A percentile compares a stretch with the other conserved stretches of the same genome.
Conservation (phyloP, 495 filamentous ascomycete genomes). For the Echria macrotheca region DNA sequence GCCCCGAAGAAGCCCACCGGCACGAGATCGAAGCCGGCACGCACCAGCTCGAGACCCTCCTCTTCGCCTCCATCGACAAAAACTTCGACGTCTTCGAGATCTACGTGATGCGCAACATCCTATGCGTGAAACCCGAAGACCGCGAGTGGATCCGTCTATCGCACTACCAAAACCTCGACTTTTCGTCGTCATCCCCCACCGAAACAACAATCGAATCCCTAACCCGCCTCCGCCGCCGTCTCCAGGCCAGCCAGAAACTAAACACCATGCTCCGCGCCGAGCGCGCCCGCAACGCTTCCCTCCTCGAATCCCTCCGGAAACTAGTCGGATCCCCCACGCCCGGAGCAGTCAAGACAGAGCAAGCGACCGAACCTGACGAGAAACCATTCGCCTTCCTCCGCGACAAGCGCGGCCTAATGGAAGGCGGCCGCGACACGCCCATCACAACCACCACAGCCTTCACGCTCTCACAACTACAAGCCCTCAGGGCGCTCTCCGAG, state of each 20-base stretch:
- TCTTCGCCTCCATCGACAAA: slow-evolving; percentile 91
- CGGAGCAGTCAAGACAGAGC: neutral
- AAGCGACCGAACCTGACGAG: slow-evolving; percentile 1
- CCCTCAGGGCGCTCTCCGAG: slow-evolving; percentile 60
- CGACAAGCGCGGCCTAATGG: slow-evolving; percentile 34
- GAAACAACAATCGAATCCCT: slow-evolving; percentile 60
- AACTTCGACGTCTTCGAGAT: slow-evolving; percentile 96
- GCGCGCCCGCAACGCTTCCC: slow-evolving; percentile 64
- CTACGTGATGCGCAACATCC: slow-evolving; percentile 81
- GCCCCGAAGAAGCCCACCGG: slow-evolving; percentile 47
- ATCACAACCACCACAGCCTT: slow-evolving; percentile 75
- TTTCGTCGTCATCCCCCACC: slow-evolving; percentile 20
- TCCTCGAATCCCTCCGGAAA: slow-evolving; percentile 59
- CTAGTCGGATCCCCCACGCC: slow-evolving; percentile 39
- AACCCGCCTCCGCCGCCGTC: slow-evolving; percentile 62
- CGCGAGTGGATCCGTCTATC: slow-evolving; percentile 70
- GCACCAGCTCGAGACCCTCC: slow-evolving; percentile 89
- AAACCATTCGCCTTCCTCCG: slow-evolving; percentile 50
- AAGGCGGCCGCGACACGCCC: slow-evolving; percentile 40
- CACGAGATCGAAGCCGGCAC: slow-evolving; percentile 84
- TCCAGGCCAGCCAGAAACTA: slow-evolving; percentile 76
- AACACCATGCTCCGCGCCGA: slow-evolving; percentile 70
- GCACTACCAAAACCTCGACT: slow-evolving; percentile 67
- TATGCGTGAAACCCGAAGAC: slow-evolving; percentile 66
- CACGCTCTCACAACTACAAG: slow-evolving; percentile 72